phyloP scores from a whole-genome alignment of 108 stramenopile species.

The Nitzschia sp. region DNA sequence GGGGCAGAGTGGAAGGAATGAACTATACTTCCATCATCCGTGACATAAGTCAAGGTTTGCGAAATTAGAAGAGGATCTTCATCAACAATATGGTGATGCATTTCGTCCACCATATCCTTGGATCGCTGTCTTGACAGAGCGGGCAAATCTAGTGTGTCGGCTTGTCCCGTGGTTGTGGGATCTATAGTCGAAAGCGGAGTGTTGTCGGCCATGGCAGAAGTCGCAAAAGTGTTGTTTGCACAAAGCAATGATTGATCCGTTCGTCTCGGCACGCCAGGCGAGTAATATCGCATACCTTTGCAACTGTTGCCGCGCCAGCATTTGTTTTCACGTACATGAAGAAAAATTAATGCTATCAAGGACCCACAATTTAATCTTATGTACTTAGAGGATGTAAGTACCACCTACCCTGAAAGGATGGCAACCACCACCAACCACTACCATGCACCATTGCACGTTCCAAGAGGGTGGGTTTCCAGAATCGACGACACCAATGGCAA shows the following conservation, averaged over 20 bases:
- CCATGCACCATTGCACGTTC: too few relatives aligned
- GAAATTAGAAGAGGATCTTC: slow-evolving; percentile 87
- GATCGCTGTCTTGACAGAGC: slow-evolving; percentile 30
- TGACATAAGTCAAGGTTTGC: slow-evolving; percentile 85
- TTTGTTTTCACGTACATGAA: neutral
- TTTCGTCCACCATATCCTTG: slow-evolving; percentile 35
- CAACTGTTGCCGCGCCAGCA: neutral
- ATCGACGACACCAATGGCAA: neutral
- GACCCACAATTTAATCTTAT: too few relatives aligned
- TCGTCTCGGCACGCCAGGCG: too few relatives aligned
- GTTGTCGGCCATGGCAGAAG: slow-evolving; percentile 19
- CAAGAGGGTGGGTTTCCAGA: neutral
- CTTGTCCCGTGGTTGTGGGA: slow-evolving; percentile 7
- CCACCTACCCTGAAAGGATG: too few relatives aligned
- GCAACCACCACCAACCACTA: too few relatives aligned
- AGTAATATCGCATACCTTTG: too few relatives aligned
- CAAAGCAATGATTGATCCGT: too few relatives aligned
- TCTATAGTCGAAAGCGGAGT: slow-evolving; percentile 18
- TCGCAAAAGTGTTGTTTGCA: too few relatives aligned
- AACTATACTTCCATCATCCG: slow-evolving; percentile 81
- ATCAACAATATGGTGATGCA: slow-evolving; percentile 42
- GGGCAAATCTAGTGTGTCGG: slow-evolving; percentile 10
- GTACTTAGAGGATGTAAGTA: too few relatives aligned
- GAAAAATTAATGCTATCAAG: neutral
- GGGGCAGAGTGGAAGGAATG: slow-evolving; percentile 79